phyloP scores from a whole-genome alignment of 2,329 filamentous ascomycete species.

The Catunica adiposa region DNA sequence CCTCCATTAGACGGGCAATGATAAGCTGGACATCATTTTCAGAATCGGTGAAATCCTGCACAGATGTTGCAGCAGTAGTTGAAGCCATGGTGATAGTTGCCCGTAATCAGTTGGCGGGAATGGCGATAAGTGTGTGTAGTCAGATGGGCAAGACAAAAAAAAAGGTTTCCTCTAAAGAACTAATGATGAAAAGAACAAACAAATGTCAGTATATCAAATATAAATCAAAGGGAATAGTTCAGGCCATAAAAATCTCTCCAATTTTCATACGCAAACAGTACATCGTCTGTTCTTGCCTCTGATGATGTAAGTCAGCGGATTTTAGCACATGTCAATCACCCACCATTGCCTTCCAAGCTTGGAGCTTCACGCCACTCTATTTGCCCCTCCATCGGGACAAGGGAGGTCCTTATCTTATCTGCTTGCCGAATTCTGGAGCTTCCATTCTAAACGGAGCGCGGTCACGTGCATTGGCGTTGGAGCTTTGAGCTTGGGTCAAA shows the following conservation, averaged over 20 bases:
- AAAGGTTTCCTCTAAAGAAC: too few species aligned
- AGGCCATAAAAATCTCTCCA: not conserved
- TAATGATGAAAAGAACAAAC: not conserved
- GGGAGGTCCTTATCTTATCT: slow-evolving; percentile 12
- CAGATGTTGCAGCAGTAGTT: not conserved
- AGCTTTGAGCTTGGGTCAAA: not conserved
- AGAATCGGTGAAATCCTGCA: slow-evolving; percentile 16
- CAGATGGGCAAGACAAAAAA: not conserved
- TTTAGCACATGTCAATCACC: slow-evolving; percentile 1
- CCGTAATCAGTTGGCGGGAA: not conserved
- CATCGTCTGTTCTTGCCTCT: not conserved
- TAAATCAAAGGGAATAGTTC: not conserved
- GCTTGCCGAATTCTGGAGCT: not conserved
- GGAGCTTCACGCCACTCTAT: not conserved
- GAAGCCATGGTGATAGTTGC: slow-evolving; percentile 7
- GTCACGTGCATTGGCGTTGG: slow-evolving; percentile 12
- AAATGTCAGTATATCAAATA: not conserved
- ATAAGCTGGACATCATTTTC: slow-evolving; percentile 57
- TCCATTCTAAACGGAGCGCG: not conserved
- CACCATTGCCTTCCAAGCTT: slow-evolving; percentile 2
- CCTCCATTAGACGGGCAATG: slow-evolving; percentile 79
- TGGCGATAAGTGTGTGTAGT: not conserved
- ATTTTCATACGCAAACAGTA: not conserved
- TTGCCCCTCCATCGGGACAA: not conserved
- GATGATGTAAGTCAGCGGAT: not conserved